Base-by-base conservation (phyloP, 768 basidiomycete genomes). In the Tylopilus sp. region DNA sequence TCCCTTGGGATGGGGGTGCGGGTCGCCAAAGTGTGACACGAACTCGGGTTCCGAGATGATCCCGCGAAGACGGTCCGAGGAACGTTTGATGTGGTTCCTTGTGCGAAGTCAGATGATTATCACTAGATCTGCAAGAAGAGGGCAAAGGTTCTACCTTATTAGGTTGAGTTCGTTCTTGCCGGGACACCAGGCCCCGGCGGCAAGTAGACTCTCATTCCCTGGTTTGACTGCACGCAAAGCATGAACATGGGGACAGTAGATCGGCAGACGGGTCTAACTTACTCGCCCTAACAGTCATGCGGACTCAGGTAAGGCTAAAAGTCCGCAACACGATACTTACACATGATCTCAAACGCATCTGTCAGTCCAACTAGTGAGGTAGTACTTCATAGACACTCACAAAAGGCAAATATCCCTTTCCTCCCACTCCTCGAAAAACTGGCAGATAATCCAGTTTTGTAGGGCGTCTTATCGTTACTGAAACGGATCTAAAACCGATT, bases 381-480 rank as follows among this genome's bases (percentile, higher is more conserved):
- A 25, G 26, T 7, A 13, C 26, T 17, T 4, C 4, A 17, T 12
- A 31, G 29, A 47, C 14, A 78, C 88, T 73, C 67, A 91, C 93
- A 95, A 17, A 76, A 78, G 21, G 94, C 94, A 68, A 92, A 98
- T 13, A 86, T 82, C 1, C 95, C 92, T 63, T 98, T 98, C 37
- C 89, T 74, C 3, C 96, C 96, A 26, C 88, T 88, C 43, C 97
- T 77, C 4, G 92, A 94, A 60, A 95, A 90, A 49, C 85, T 87
- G 0, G 91, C 89, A 0, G 87, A 87, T 29, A 98, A 78, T 11
- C 78, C 77, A 7, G 70, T 80, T 72, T 98, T 98, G 75, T 99
- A 99, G 0, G 96, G 96, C 6, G 96, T 99, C 73, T 94, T 95
- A 66, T 94, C 89, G 52, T 91, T 91, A 64, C 89, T 92, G 71